Evolutionary conservation across 352 stramenopile genomes (phyloP).

Genomic region (Vaucheria bursata): DNA sequence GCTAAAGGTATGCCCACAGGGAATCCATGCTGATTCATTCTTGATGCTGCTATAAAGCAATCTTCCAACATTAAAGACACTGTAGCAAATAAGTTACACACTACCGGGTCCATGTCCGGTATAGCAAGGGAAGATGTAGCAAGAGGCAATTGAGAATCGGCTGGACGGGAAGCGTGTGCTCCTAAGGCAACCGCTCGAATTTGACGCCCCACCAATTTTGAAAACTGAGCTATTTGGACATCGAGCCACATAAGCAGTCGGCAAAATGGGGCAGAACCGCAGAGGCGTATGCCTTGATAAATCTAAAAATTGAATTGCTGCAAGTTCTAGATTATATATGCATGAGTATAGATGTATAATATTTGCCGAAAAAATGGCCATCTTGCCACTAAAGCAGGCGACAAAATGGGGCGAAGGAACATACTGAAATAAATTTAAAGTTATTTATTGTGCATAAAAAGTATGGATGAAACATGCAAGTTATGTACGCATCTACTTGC

Average conservation of each 20-base stretch:
- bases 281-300: conserved; percentile 20
- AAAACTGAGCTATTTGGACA: conserved; percentile 35
- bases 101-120: not conserved
- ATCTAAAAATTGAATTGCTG: conserved; percentile 10
- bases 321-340: not conserved
- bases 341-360: no score
- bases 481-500: no score
- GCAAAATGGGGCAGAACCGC: conserved; percentile 37
- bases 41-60: conserved; percentile 22
- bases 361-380: no score
- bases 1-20: conserved; percentile 32
- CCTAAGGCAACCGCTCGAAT: conserved; percentile 29
- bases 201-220: conserved; percentile 30
- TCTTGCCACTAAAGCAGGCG: no score
- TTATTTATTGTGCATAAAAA: no score
- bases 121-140: not conserved
- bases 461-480: no score
- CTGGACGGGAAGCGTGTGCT: conserved; percentile 8
- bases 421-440: no score
- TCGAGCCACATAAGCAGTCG: conserved; percentile 37
- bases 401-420: no score
- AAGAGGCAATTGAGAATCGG: not conserved
- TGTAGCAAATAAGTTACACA: conserved; percentile 8
- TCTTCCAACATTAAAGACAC: conserved; percentile 46
- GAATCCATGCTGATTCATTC: conserved; percentile 31